phyloP scores from a whole-genome alignment of 2,329 filamentous ascomycete genomes.

The Cladosporium sp. region DNA sequence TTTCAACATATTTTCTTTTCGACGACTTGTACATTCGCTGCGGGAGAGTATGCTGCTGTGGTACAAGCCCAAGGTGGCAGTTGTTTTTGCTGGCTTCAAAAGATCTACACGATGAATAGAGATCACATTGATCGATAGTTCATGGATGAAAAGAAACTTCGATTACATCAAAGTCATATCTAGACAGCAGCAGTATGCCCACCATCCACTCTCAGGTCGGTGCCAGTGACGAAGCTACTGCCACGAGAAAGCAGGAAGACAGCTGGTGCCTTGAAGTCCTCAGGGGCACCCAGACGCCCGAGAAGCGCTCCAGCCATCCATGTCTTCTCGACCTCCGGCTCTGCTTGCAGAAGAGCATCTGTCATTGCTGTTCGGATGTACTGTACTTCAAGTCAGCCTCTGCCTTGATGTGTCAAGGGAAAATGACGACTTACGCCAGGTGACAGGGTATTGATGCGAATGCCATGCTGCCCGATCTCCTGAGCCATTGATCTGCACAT shows the following conservation, averaged over 20 bases:
- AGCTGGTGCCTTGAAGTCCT: constrained; percentile 59
- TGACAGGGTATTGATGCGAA: constrained; percentile 47
- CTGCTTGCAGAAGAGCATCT: constrained; percentile 28
- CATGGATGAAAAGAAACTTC: too few relatives aligned
- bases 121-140: too few relatives aligned
- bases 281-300: constrained; percentile 48
- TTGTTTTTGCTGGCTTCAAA: too few relatives aligned
- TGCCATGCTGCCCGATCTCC: constrained; percentile 46
- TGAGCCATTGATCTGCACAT: constrained; percentile 50
- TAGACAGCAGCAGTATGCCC: constrained; percentile 46
- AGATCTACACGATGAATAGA: too few relatives aligned
- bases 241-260: constrained; percentile 64
- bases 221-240: constrained; percentile 65
- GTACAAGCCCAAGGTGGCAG: too few relatives aligned
- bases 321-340: constrained; percentile 46
- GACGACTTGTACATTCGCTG: too few relatives aligned
- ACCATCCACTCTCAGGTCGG: constrained; percentile 66
- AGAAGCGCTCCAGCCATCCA: constrained; percentile 52
- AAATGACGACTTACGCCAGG: constrained; percentile 33
- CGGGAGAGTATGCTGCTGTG: too few relatives aligned
- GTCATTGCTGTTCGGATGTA: constrained; percentile 36
- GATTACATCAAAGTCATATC: neutral
- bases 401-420: neutral
- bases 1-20: too few relatives aligned
- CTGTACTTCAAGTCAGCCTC: neutral